A percentile compares a stretch with the other conserved stretches of the same genome.
These are phyloP conservation scores for Candida sp. DNA, from an alignment of 1,139 yeast genomes.

Conservation along the genomic window DNA sequence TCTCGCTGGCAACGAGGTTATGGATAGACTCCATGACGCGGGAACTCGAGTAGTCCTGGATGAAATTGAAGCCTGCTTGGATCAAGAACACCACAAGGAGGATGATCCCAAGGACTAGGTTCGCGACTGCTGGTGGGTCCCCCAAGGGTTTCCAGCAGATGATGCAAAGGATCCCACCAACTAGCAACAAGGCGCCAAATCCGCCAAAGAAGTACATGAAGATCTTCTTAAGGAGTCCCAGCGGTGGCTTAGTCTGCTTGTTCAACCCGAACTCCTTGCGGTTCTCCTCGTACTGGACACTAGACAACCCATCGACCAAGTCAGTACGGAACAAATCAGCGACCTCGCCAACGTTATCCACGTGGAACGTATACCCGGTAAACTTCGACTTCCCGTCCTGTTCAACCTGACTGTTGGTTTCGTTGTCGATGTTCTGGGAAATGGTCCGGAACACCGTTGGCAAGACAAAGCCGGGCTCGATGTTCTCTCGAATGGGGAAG, in stretches of 20 bases:
- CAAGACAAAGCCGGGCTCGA: conserved; percentile 30
- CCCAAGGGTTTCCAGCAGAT: conserved; percentile 57
- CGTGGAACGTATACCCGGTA: conserved; percentile 28
- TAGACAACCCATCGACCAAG: conserved; percentile 21
- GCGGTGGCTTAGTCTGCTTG: conserved; percentile 40
- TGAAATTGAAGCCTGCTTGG: conserved; percentile 52
- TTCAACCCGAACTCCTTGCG: conserved; percentile 38
- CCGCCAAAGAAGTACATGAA: conserved; percentile 54
- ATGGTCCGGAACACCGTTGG: conserved; percentile 43
- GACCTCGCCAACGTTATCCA: conserved; percentile 23
- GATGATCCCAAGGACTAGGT: conserved; percentile 49
- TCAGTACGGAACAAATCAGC: conserved; percentile 24
- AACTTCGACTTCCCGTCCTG: conserved; percentile 18
- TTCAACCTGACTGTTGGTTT: conserved; percentile 3
- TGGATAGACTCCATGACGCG: conserved; percentile 55
- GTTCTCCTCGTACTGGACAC: conserved; percentile 16
- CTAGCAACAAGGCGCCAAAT: conserved; percentile 47
- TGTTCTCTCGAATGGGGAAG: conserved; percentile 13
- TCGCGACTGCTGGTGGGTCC: conserved; percentile 51
- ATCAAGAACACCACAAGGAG: conserved; percentile 47
- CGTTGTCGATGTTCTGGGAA: conserved; percentile 38
- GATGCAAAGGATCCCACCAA: conserved; percentile 50
- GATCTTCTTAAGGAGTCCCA: conserved; percentile 32
- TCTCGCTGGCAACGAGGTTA: conserved; percentile 45
- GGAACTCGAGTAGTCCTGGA: conserved; percentile 54